Percentiles rank a stretch among this genome's conserved stretches.
phyloP scores from a whole-genome alignment of 2,329 filamentous ascomycete species.

The Trichoderma polysporum region DNA sequence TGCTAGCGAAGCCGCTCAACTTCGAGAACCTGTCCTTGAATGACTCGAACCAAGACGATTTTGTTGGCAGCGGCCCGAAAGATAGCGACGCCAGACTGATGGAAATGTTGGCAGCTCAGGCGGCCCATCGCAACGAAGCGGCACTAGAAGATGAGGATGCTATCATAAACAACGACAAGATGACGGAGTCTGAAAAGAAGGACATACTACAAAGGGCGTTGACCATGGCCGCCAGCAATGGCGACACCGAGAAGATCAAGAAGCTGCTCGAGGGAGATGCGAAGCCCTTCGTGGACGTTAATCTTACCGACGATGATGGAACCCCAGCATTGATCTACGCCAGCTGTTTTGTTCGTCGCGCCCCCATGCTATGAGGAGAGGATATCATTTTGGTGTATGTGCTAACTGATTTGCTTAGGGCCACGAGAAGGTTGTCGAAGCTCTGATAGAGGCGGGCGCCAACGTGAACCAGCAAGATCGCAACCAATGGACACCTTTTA shows the following conservation, averaged over 20 bases:
- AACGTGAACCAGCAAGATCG: slow-evolving; percentile 91
- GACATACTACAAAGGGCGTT: slow-evolving; percentile 81
- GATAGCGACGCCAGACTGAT: slow-evolving; percentile 87
- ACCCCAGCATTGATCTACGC: slow-evolving; percentile 97
- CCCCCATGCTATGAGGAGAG: background rate
- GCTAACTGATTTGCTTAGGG: slow-evolving; percentile 52
- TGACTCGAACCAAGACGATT: slow-evolving; percentile 71
- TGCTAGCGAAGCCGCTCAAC: slow-evolving; percentile 77
- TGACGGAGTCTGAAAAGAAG: slow-evolving; percentile 75
- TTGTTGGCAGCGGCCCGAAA: slow-evolving; percentile 51
- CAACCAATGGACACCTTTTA: slow-evolving; percentile 95
- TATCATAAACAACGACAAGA: slow-evolving; percentile 70
- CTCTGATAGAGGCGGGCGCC: slow-evolving; percentile 80
- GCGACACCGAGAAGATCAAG: slow-evolving; percentile 78
- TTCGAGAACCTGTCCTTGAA: slow-evolving; percentile 82
- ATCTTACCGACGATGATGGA: slow-evolving; percentile 88
- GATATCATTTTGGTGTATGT: background rate
- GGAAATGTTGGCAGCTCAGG: slow-evolving; percentile 94
- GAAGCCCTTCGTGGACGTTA: slow-evolving; percentile 75
- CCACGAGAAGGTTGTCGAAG: slow-evolving; percentile 83
- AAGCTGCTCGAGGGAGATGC: slow-evolving; percentile 74
- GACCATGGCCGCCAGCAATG: slow-evolving; percentile 95
- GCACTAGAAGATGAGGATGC: slow-evolving; percentile 77
- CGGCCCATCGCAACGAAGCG: slow-evolving; percentile 72
- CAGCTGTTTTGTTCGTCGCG: slow-evolving; percentile 79